A percentile compares a stretch with the other conserved stretches of the same genome.
These are phyloP conservation scores for Mortierella antarctica DNA, from an alignment of 192 early-diverging fungal species.

Conservation along the genomic window DNA sequence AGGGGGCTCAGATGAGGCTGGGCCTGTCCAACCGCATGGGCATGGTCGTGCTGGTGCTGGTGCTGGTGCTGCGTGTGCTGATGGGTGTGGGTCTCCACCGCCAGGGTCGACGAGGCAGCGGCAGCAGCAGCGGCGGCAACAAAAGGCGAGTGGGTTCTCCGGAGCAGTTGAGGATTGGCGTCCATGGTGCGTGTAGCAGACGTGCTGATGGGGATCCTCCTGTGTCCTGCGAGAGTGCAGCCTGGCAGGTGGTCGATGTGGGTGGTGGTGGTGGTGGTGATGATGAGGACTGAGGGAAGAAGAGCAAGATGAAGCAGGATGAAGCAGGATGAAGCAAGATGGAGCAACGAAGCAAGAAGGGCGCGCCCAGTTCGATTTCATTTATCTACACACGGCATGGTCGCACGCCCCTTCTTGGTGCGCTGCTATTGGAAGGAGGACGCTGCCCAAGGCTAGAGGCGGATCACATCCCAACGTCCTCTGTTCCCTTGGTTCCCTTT, in stretches of 20 bases:
- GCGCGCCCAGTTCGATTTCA: too few species aligned
- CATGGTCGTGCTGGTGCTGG: constrained; percentile 30
- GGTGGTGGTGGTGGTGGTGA: background rate
- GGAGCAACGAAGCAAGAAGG: background rate
- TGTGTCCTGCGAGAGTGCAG: background rate
- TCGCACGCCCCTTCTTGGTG: too few species aligned
- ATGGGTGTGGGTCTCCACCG: constrained; percentile 20
- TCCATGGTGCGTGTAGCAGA: constrained; percentile 23
- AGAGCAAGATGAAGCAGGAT: background rate
- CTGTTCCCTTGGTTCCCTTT: background rate
- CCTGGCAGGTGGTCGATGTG: background rate
- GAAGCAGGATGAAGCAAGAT: background rate
- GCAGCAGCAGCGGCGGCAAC: constrained; percentile 28
- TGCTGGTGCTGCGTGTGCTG: constrained; percentile 14
- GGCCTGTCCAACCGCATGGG: background rate
- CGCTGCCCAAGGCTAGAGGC: too few species aligned
- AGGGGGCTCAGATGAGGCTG: constrained; percentile 11
- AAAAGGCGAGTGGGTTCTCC: constrained; percentile 48
- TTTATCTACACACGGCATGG: too few species aligned
- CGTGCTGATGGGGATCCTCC: background rate
- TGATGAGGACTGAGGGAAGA: constrained; percentile 1
- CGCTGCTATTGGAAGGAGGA: too few species aligned
- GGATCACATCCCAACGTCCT: background rate
- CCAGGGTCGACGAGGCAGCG: constrained; percentile 19
- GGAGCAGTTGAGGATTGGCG: constrained; percentile 28